Evolutionary conservation across 2,329 filamentous ascomycete species (phyloP), one percentile per base, ranked within the genome.

Genomic region (Botryotinia narcissicola): DNA sequence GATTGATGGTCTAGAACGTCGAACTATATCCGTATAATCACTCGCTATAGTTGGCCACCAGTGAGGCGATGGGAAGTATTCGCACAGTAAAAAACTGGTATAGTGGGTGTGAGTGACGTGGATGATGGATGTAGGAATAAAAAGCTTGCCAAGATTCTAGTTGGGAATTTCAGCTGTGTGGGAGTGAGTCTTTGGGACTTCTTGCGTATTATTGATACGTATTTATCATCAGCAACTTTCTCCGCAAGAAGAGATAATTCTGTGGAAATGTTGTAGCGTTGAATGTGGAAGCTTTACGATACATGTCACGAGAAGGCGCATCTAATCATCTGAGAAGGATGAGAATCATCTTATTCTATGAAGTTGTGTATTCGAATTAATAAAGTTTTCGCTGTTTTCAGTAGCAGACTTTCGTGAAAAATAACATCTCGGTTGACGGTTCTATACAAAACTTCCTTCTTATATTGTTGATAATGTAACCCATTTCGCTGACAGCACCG

Each of bases 71-170:
- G 16, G 14, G 16, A 8, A 16, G 25, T 29, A 29, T 29, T 5
- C 6, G 25, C 29, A 18, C 3, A 16, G 0, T 6, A 29, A 29
- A 29, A 16, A 16, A 54, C 12, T 54, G 14, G 5, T 8, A 3
- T 16, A 54, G 51, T 29, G 6, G 29, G 48, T 54, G 25, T 54
- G 48, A 1, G 2, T 54, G n/a, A 29, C 5, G 14, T 16, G 12
- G 6, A 29, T 29, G 16, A n/a, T 6, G 3, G 51, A 4, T 54
- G 3, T 0, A 54, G 25, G 51, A 54, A 54, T 29, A 2, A 29
- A 54, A 29, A 54, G n/a, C n/a, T 29, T 29, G 6, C 5, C 25
- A 25, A 10, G 48, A n/a, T 54, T 8, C 25, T 29, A 14, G 5
- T 8, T 25, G 48, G 5, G 16, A 7, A 12, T n/a, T n/a, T 54